These are phyloP conservation scores for Daldinia concentrica DNA, from an alignment of 495 filamentous ascomycete species.

Conservation along the genomic window DNA sequence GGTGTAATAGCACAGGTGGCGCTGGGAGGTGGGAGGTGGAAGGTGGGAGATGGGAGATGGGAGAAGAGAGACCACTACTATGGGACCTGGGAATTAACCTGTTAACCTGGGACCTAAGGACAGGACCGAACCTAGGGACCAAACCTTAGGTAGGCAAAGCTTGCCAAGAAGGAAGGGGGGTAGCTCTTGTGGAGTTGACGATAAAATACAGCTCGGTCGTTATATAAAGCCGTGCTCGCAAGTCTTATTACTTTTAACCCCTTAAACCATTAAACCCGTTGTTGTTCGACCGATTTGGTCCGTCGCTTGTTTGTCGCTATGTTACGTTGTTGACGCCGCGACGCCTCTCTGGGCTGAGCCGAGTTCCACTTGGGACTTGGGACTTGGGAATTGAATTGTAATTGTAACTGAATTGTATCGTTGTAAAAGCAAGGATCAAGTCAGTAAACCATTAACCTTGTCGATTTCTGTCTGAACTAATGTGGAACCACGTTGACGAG, in stretches of 20 bases:
- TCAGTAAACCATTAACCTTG: slow-evolving; percentile 36
- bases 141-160: slow-evolving; percentile 6
- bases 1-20: slow-evolving; percentile 28
- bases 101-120: slow-evolving; percentile 5
- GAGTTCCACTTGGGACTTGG: slow-evolving; percentile 27
- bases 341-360: slow-evolving; percentile 26
- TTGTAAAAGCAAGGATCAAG: slow-evolving; percentile 28
- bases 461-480: slow-evolving; percentile 29
- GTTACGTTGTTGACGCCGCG: slow-evolving; percentile 13
- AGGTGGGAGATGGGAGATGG: slow-evolving; percentile 13
- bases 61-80: slow-evolving; percentile 17
- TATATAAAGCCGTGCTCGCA: slow-evolving; percentile 10
- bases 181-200: slow-evolving; percentile 37
- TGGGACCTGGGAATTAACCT: slow-evolving; percentile 6
- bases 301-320: not conserved
- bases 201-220: slow-evolving; percentile 11
- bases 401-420: slow-evolving; percentile 11
- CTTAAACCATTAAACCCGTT: not conserved
- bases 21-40: slow-evolving; percentile 22
- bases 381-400: too few species aligned
- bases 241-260: slow-evolving; percentile 4
- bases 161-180: slow-evolving; percentile 8
- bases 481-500: slow-evolving; percentile 27
- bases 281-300: not conserved
- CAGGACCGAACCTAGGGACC: slow-evolving; percentile 5